A percentile compares a stretch with the other conserved stretches of the same genome.
Evolutionary conservation across 1,139 yeast genomes (phyloP).

Genomic region (Taphrina flavorubra): DNA sequence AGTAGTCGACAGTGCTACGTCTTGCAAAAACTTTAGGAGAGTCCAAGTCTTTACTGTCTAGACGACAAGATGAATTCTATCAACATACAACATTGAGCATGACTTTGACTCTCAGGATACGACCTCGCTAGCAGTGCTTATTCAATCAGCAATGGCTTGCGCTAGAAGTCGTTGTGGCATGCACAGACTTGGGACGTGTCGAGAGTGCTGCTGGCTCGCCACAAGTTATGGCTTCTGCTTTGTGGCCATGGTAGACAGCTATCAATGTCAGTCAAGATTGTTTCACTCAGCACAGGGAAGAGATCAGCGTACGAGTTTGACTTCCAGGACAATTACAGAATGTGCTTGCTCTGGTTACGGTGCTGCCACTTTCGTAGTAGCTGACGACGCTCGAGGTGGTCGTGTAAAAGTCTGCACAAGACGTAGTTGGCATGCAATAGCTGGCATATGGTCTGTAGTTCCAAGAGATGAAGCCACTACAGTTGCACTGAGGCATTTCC

Average conservation of each 20-base stretch:
- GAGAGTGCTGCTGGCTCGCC: not conserved
- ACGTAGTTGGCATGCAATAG: slow-evolving; percentile 19
- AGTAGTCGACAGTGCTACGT: not conserved
- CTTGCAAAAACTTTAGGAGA: too few relatives aligned
- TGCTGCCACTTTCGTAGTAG: not conserved
- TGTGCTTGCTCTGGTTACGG: not conserved
- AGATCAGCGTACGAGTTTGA: slow-evolving; percentile 1
- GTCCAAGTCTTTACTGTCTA: too few relatives aligned
- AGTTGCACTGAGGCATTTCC: slow-evolving; percentile 22
- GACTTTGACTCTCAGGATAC: not conserved
- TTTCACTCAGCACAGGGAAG: not conserved
- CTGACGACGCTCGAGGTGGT: not conserved
- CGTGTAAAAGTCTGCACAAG: slow-evolving; percentile 10
- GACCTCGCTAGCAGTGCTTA: not conserved
- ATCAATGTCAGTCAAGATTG: not conserved
- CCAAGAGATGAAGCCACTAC: slow-evolving; percentile 16
- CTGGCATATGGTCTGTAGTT: slow-evolving; percentile 15
- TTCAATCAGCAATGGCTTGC: not conserved
- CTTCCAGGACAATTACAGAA: slow-evolving; percentile 18
- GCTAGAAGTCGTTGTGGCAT: not conserved
- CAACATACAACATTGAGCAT: not conserved
- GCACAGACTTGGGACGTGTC: not conserved
- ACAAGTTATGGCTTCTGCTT: not conserved
- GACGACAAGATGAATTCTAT: not conserved
- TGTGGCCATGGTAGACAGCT: slow-evolving; percentile 1